Conservation (phyloP, 768 basidiomycete genomes). For the Termitomyces heimii region DNA sequence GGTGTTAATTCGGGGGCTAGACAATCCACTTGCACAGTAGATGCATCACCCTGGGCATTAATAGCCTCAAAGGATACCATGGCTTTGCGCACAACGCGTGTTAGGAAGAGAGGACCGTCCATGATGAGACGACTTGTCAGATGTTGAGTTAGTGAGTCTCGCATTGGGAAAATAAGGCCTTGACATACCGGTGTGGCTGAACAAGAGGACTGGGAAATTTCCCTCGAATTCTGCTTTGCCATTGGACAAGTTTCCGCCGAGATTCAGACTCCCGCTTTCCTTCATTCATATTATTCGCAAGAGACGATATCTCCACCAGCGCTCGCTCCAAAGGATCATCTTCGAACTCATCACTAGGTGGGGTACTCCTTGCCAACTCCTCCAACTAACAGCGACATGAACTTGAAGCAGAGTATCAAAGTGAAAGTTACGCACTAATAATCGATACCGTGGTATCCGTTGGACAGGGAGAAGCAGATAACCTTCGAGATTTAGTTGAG, state of each 20-base stretch:
- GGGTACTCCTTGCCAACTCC: constrained; percentile 79
- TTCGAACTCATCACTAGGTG: constrained; percentile 67
- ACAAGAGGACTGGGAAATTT: constrained; percentile 97
- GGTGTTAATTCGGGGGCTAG: constrained; percentile 84
- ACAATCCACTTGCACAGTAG: constrained; percentile 85
- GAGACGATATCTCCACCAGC: constrained; percentile 75
- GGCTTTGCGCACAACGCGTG: constrained; percentile 86
- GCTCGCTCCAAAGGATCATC: constrained; percentile 86
- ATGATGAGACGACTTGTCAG: constrained; percentile 75
- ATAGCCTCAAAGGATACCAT: constrained; percentile 77
- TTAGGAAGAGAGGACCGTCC: constrained; percentile 82
- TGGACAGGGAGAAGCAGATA: constrained; percentile 95
- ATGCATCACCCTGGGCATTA: constrained; percentile 69
- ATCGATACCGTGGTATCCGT: constrained; percentile 92
- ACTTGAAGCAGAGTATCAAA: not conserved
- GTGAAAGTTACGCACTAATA: constrained; percentile 59
- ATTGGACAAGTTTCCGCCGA: constrained; percentile 82
- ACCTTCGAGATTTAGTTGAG: constrained; percentile 90
- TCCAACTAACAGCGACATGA: constrained; percentile 52
- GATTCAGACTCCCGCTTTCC: constrained; percentile 95
- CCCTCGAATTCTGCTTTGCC: constrained; percentile 85
- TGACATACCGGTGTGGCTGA: constrained; percentile 85
- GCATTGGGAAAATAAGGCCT: not conserved
- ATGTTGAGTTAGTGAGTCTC: constrained; percentile 7
- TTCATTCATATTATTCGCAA: constrained; percentile 97